Evolutionary conservation across 441 rosid genomes (phyloP).

Genomic region (Syzygium syzygioides): DNA sequence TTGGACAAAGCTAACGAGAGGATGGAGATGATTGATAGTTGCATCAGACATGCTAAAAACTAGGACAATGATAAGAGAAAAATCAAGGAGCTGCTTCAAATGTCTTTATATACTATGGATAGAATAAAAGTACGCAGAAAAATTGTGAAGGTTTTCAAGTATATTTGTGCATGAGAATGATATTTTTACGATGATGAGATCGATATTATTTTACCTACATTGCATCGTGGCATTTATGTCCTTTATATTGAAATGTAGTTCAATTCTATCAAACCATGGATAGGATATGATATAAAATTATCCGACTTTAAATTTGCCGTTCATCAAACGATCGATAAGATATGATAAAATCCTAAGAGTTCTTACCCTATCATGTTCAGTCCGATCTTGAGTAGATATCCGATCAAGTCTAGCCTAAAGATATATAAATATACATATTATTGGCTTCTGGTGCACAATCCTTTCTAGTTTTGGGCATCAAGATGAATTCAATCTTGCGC

Average conservation of each 20-base stretch:
- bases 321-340: too few relatives aligned
- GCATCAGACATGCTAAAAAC: too few relatives aligned
- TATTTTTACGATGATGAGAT: background rate
- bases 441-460: background rate
- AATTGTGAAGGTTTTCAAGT: background rate
- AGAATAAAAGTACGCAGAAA: too few relatives aligned
- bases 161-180: background rate
- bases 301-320: background rate
- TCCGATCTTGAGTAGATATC: background rate
- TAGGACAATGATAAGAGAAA: too few relatives aligned
- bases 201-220: background rate
- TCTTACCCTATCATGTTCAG: too few relatives aligned
- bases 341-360: too few relatives aligned
- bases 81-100: too few relatives aligned
- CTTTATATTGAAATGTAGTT: background rate
- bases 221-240: fast-evolving
- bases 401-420: background rate
- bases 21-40: too few relatives aligned
- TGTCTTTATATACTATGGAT: too few relatives aligned
- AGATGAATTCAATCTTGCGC: background rate
- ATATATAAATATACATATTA: background rate
- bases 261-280: too few relatives aligned
- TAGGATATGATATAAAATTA: too few relatives aligned
- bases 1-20: too few relatives aligned
- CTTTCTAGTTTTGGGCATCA: background rate